These are phyloP conservation scores for Tulasnella sp. DNA, from an alignment of 768 basidiomycete genomes.

Conservation along the genomic window DNA sequence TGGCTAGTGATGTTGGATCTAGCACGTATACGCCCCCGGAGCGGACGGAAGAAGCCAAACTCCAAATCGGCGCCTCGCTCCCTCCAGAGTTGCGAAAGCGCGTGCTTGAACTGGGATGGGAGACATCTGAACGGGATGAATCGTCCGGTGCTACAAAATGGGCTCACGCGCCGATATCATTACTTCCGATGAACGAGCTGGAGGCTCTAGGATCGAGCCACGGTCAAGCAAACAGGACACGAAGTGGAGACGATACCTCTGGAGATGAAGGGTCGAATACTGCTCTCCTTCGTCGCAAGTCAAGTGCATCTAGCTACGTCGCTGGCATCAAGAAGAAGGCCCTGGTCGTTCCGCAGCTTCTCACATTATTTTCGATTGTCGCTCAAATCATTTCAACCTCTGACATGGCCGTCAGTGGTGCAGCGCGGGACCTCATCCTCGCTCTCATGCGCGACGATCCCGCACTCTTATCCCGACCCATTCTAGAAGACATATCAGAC, in stretches of 20 bases:
- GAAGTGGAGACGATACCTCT: neutral
- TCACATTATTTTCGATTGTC: slow-evolving; percentile 44
- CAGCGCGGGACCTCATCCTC: slow-evolving; percentile 46
- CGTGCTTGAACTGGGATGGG: slow-evolving; percentile 67
- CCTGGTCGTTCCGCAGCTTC: slow-evolving; percentile 54
- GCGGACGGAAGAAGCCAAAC: slow-evolving; percentile 39
- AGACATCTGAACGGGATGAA: slow-evolving; percentile 36
- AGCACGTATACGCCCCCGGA: slow-evolving; percentile 46
- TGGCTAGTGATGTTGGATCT: slow-evolving; percentile 66
- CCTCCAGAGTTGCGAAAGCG: slow-evolving; percentile 55
- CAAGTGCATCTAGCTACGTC: slow-evolving; percentile 34
- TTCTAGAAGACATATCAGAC: slow-evolving; percentile 48
- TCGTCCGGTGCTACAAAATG: slow-evolving; percentile 18
- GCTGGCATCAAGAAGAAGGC: slow-evolving; percentile 46
- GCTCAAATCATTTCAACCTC: slow-evolving; percentile 43
- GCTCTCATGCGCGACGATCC: slow-evolving; percentile 71
- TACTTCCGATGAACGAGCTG: slow-evolving; percentile 47
- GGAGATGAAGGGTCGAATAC: neutral
- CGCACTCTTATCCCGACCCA: slow-evolving; percentile 48
- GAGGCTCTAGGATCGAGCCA: slow-evolving; percentile 26
- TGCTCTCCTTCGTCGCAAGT: slow-evolving; percentile 43
- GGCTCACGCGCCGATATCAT: slow-evolving; percentile 53
- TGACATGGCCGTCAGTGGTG: slow-evolving; percentile 43
- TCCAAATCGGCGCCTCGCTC: slow-evolving; percentile 36
- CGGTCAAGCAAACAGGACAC: neutral